Conservation (phyloP, 202 grass and related monocot species). For the Zoysia matrella region DNA sequence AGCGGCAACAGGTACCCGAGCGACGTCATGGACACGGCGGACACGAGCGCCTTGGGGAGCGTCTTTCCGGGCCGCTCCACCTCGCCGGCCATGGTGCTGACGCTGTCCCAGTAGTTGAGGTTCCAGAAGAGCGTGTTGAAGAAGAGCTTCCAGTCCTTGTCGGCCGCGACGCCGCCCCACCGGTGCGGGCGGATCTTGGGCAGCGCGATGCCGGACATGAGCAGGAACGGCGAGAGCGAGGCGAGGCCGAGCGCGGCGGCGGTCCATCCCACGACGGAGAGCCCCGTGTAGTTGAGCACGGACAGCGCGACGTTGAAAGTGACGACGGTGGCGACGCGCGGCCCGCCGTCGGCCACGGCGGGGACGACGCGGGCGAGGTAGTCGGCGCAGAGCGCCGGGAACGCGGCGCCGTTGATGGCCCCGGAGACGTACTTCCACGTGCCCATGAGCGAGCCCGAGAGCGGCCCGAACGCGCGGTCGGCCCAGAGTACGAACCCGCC, state of each 20-base stretch:
- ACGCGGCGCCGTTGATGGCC: constrained; percentile 85
- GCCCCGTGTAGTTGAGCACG: constrained; percentile 73
- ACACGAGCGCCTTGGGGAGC: constrained; percentile 70
- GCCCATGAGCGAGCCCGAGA: constrained; percentile 82
- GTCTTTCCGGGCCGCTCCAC: constrained; percentile 77
- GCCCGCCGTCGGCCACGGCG: constrained; percentile 41
- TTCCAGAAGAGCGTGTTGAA: constrained; percentile 99
- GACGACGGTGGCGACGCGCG: constrained; percentile 51
- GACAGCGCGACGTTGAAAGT: constrained; percentile 71
- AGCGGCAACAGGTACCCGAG: constrained; percentile 84
- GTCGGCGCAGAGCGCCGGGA: constrained; percentile 64
- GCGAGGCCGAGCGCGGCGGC: constrained; percentile 70
- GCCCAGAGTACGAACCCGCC: constrained; percentile 80
- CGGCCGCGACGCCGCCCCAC: constrained; percentile 53
- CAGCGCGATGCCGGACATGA: constrained; percentile 75
- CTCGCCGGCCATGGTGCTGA: constrained; percentile 92
- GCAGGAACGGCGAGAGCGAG: constrained; percentile 73
- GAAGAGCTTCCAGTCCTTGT: constrained; percentile 81
- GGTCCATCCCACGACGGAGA: constrained; percentile 78
- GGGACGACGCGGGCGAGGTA: constrained; percentile 43
- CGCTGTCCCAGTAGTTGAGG: constrained; percentile 97
- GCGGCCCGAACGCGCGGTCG: constrained; percentile 33
- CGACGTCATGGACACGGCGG: constrained; percentile 77
- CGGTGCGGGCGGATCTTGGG: constrained; percentile 67
- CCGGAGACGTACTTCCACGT: constrained; percentile 90